phyloP scores from a whole-genome alignment of 2,329 filamentous ascomycete genomes.

The Aspergillus sp. region DNA sequence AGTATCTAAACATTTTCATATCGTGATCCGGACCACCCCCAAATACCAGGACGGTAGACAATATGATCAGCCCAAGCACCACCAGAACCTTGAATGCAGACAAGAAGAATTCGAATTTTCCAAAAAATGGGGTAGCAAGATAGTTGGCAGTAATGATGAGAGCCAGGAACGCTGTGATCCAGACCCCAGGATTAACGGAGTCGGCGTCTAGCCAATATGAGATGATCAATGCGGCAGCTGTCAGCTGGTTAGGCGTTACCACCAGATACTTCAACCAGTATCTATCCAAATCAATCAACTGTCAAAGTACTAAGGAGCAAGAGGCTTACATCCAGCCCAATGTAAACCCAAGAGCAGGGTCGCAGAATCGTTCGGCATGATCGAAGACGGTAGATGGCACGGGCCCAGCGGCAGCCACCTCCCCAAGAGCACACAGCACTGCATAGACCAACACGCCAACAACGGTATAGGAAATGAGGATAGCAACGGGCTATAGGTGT shows the following conservation, averaged over 20 bases:
- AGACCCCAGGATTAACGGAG: constrained; percentile 68
- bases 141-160: constrained; percentile 61
- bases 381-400: constrained; percentile 71
- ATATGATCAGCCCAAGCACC: constrained; percentile 60
- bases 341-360: constrained; percentile 73
- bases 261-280: constrained; percentile 75
- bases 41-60: constrained; percentile 58
- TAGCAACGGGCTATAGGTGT: constrained; percentile 25
- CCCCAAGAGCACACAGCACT: constrained; percentile 72
- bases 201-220: constrained; percentile 67
- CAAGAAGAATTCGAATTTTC: constrained; percentile 56
- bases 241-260: constrained; percentile 77
- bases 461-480: constrained; percentile 32
- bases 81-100: constrained; percentile 63
- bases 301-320: neutral
- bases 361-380: constrained; percentile 72
- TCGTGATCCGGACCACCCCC: constrained; percentile 61
- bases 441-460: constrained; percentile 59
- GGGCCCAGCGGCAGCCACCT: constrained; percentile 78
- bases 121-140: constrained; percentile 62
- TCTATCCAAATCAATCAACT: constrained; percentile 17
- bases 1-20: constrained; percentile 60
- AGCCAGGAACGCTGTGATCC: constrained; percentile 65
- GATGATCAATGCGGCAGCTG: constrained; percentile 70
- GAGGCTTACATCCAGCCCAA: constrained; percentile 60